These are phyloP conservation scores for Fraxinus xanthoxyloides DNA, from an alignment of 305 asterid species.

Conservation along the genomic window DNA sequence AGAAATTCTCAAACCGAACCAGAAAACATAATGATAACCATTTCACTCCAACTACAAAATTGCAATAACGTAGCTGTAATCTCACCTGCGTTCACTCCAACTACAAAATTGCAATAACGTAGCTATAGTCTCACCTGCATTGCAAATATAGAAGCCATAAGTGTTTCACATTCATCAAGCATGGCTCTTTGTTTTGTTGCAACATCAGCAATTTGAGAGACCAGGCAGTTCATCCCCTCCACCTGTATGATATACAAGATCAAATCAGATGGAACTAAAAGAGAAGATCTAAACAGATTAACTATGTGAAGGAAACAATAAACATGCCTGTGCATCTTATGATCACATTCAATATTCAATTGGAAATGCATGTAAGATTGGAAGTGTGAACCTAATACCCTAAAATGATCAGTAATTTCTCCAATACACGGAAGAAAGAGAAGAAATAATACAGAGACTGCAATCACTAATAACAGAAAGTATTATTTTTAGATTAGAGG, in stretches of 20 bases:
- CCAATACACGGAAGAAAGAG: neutral
- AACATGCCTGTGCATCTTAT: neutral
- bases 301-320: neutral
- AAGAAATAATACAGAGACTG: neutral
- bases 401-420: neutral
- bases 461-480: neutral
- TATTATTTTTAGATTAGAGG: neutral
- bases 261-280: neutral
- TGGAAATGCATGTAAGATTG: neutral
- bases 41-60: neutral
- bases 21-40: neutral
- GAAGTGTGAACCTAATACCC: neutral
- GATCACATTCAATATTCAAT: conserved; percentile 1
- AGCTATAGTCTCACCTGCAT: conserved; percentile 56
- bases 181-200: conserved; percentile 75
- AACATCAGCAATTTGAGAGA: conserved; percentile 72
- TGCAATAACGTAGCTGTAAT: neutral
- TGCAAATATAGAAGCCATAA: conserved; percentile 55
- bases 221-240: conserved; percentile 61
- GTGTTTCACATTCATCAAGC: conserved; percentile 73
- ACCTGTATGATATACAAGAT: conserved; percentile 38
- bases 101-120: neutral
- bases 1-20: neutral
- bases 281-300: neutral
- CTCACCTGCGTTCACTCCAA: conserved; percentile 56